Evolutionary conservation across 78 protist species (phyloP).

Genomic region (Polysphondylium violaceum): DNA sequence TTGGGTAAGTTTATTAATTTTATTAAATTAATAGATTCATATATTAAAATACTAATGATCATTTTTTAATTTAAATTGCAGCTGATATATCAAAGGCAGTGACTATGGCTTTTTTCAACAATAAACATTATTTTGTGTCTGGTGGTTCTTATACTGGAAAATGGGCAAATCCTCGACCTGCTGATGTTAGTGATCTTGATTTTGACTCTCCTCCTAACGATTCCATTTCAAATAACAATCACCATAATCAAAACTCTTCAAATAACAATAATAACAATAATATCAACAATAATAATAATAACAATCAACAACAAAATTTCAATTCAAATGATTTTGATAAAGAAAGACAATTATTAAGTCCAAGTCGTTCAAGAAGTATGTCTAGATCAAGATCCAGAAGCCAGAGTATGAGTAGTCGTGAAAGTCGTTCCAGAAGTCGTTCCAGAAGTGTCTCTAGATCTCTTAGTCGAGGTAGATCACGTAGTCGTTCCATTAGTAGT

Average conservation of each 20-base stretch:
- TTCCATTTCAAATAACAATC: background rate
- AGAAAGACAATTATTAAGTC: slow-evolving; percentile 31
- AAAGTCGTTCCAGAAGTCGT: slow-evolving; percentile 8
- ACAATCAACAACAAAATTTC: background rate
- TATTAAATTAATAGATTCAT: background rate
- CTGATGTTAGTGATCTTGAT: slow-evolving; percentile 39
- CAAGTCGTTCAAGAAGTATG: slow-evolving; percentile 11
- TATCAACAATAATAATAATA: background rate
- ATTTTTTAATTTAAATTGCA: background rate
- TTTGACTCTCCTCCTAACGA: slow-evolving; percentile 33
- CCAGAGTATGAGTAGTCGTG: slow-evolving; percentile 13
- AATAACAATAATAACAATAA: background rate
- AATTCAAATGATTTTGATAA: slow-evolving; percentile 18
- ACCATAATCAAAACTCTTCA: background rate
- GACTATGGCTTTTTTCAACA: slow-evolving; percentile 75
- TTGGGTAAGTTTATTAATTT: slow-evolving; percentile 35
- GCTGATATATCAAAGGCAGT: slow-evolving; percentile 79
- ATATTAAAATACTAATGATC: background rate
- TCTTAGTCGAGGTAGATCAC: slow-evolving; percentile 3
- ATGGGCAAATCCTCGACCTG: slow-evolving; percentile 64
- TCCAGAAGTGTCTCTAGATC: background rate
- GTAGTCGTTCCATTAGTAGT: background rate
- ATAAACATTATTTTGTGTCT: slow-evolving; percentile 51
- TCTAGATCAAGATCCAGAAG: slow-evolving; percentile 13
- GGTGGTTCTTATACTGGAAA: slow-evolving; percentile 81